Percentiles rank a stretch among this genome's conserved stretches.
phyloP scores from a whole-genome alignment of 2,329 filamentous ascomycete genomes.

The Dothidotthia symphoricarpi region DNA sequence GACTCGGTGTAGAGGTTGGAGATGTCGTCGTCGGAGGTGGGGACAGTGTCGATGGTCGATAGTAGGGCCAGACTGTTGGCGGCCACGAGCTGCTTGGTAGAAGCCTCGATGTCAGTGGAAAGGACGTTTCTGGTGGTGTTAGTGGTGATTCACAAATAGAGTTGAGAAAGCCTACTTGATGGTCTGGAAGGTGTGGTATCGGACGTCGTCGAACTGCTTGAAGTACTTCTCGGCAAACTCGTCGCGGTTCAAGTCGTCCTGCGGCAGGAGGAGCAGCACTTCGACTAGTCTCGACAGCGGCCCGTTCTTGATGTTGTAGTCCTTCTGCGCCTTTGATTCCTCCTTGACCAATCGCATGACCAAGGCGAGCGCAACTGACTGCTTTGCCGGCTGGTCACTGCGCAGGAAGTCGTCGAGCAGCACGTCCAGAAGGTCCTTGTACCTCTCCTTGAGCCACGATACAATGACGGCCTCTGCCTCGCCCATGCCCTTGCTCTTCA shows the following conservation, averaged over 20 bases:
- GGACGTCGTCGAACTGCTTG: constrained; percentile 77
- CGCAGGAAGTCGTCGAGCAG: constrained; percentile 60
- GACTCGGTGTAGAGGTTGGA: constrained; percentile 65
- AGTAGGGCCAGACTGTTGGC: constrained; percentile 63
- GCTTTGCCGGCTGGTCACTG: constrained; percentile 58
- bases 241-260: constrained; percentile 60
- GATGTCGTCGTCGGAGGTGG: constrained; percentile 64
- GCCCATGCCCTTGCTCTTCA: constrained; percentile 61
- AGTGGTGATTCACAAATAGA: not conserved
- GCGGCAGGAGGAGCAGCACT: constrained; percentile 58
- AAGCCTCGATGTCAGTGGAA: constrained; percentile 26
- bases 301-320: constrained; percentile 66
- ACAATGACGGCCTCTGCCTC: constrained; percentile 74
- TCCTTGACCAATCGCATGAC: constrained; percentile 82
- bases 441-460: constrained; percentile 74
- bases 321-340: constrained; percentile 51
- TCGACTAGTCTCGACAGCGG: constrained; percentile 66
- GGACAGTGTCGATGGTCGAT: constrained; percentile 67
- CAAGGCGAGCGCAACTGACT: constrained; percentile 71
- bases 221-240: constrained; percentile 78
- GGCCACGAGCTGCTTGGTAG: constrained; percentile 24
- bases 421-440: constrained; percentile 66
- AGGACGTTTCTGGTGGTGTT: constrained; percentile 22
- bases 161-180: constrained; percentile 68
- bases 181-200: constrained; percentile 76